Conservation (phyloP, 495 filamentous ascomycete species). For the Bryoglossum gracile region DNA sequence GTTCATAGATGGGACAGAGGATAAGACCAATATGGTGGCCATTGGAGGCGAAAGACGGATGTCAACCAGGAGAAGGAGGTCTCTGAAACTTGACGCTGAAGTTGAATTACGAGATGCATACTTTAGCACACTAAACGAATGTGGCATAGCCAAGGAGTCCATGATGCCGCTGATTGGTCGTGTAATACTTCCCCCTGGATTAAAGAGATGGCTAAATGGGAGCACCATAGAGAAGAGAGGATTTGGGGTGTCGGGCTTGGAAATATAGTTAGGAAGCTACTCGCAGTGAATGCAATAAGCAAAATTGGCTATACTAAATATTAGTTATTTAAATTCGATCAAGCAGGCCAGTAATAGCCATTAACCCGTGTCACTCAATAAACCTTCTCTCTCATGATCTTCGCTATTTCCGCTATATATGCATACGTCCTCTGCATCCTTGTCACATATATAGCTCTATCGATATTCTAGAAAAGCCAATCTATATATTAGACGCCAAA, state of each 20-base stretch:
- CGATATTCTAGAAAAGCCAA: too few species aligned
- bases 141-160: background rate
- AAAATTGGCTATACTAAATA: too few species aligned
- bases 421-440: too few species aligned
- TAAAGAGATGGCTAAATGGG: background rate
- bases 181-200: background rate
- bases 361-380: too few species aligned
- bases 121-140: background rate
- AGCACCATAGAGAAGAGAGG: background rate
- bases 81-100: conserved; percentile 2
- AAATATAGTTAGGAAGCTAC: background rate
- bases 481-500: too few species aligned
- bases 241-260: background rate
- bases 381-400: too few species aligned
- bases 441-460: too few species aligned
- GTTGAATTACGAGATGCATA: background rate
- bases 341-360: too few species aligned
- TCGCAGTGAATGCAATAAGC: too few species aligned
- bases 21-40: conserved; percentile 10
- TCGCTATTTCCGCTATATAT: too few species aligned
- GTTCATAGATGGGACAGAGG: conserved; percentile 5
- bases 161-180: background rate
- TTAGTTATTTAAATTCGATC: too few species aligned
- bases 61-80: conserved; percentile 7
- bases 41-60: conserved; percentile 8